Evolutionary conservation across 805 yeast species (phyloP).

Genomic region (Dipodascopsis uninucleata): DNA sequence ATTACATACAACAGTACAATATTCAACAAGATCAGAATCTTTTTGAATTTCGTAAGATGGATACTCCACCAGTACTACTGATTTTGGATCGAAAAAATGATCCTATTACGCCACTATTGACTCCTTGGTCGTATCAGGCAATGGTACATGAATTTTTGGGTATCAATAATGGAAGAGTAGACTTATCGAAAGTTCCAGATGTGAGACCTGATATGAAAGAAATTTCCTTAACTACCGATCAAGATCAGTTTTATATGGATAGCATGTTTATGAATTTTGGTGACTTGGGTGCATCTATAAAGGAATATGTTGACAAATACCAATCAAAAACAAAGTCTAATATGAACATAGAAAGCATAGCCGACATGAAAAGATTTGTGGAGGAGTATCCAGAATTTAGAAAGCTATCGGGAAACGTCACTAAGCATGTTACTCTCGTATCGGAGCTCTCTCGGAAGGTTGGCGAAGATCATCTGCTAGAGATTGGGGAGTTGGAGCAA

Average conservation of each 20-base stretch:
- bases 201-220: slow-evolving; percentile 57
- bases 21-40: slow-evolving; percentile 45
- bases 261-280: slow-evolving; percentile 91
- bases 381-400: slow-evolving; percentile 93
- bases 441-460: slow-evolving; percentile 80
- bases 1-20: slow-evolving; percentile 37
- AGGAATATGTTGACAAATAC: slow-evolving; percentile 76
- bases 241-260: slow-evolving; percentile 73
- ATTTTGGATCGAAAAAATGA: slow-evolving; percentile 82
- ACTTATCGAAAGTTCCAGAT: slow-evolving; percentile 53
- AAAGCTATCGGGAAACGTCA: slow-evolving; percentile 78
- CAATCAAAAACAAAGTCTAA: slow-evolving; percentile 74
- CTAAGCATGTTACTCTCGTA: slow-evolving; percentile 88
- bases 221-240: slow-evolving; percentile 61
- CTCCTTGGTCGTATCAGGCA: slow-evolving; percentile 98
- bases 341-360: slow-evolving; percentile 67
- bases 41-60: slow-evolving; percentile 63
- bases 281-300: slow-evolving; percentile 84
- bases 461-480: slow-evolving; percentile 62
- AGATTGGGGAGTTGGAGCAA: slow-evolving; percentile 87
- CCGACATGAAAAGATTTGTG: slow-evolving; percentile 85
- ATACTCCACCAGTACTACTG: slow-evolving; percentile 68
- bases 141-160: slow-evolving; percentile 94
- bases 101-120: slow-evolving; percentile 85
- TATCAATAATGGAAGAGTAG: slow-evolving; percentile 75